Conservation (phyloP, 352 stramenopile genomes). For the Aphanomyces stellatus region DNA sequence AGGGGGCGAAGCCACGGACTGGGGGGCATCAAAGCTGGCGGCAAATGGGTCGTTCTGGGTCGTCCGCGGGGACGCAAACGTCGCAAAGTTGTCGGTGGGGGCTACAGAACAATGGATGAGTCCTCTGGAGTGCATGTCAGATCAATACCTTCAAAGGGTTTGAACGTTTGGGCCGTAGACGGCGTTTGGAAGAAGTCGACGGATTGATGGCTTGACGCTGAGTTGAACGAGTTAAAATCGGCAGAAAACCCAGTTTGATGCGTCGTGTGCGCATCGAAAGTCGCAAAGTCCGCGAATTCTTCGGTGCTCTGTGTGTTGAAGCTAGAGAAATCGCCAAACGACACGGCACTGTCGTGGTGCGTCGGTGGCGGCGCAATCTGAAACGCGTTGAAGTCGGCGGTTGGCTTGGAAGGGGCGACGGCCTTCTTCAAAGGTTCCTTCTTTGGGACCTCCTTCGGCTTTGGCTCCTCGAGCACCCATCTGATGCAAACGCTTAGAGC, state of each 20-base stretch:
- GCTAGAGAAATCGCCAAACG: constrained; percentile 69
- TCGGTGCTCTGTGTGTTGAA: constrained; percentile 35
- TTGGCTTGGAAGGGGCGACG: background rate
- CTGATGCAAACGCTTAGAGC: no score
- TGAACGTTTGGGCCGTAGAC: no score
- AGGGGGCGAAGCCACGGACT: background rate
- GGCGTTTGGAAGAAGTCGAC: background rate
- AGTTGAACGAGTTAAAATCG: constrained; percentile 8
- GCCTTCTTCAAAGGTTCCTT: constrained; percentile 44
- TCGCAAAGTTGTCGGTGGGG: constrained; percentile 40
- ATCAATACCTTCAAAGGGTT: constrained; percentile 40
- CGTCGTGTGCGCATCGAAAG: constrained; percentile 22
- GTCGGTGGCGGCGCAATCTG: constrained; percentile 1
- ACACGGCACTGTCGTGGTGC: constrained; percentile 4
- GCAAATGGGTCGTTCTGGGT: background rate
- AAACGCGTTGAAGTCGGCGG: constrained; percentile 18
- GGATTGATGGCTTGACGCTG: background rate
- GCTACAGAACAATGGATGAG: background rate
- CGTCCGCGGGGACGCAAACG: constrained; percentile 18
- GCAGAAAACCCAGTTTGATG: constrained; percentile 24
- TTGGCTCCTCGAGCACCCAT: constrained; percentile 75
- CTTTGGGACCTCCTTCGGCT: constrained; percentile 35
- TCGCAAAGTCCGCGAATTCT: constrained; percentile 49
- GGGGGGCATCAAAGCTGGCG: background rate
- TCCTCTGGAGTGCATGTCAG: constrained; percentile 53